A percentile compares a stretch with the other conserved stretches of the same genome.
phyloP scores from a whole-genome alignment of 129 eudicot species.

The Centella asiatica region DNA sequence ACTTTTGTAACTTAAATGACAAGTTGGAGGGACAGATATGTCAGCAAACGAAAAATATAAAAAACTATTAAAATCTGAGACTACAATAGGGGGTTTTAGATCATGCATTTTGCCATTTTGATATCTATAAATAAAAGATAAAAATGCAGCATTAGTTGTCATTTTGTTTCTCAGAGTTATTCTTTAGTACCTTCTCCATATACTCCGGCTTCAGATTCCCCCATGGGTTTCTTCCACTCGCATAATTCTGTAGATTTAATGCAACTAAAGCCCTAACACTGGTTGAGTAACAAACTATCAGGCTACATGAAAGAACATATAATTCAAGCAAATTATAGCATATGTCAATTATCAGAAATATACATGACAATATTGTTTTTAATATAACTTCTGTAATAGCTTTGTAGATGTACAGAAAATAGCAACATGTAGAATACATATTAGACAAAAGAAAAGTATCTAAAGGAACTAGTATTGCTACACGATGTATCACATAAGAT shows the following conservation, averaged over 20 bases:
- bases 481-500: neutral
- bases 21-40: too few species aligned
- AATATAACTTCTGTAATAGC: too few species aligned
- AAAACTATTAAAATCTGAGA: too few species aligned
- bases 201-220: slow-evolving; percentile 77
- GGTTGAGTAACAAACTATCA: slow-evolving; percentile 6
- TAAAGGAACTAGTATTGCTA: neutral
- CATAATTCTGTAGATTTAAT: slow-evolving; percentile 76
- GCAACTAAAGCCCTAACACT: slow-evolving; percentile 81
- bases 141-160: neutral
- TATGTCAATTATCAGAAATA: neutral
- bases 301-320: neutral
- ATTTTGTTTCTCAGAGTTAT: neutral
- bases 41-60: too few species aligned
- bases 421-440: too few species aligned
- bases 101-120: too few species aligned
- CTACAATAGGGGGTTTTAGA: too few species aligned
- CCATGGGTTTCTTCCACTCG: slow-evolving; percentile 95
- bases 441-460: too few species aligned
- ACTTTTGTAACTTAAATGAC: too few species aligned
- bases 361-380: neutral
- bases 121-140: too few species aligned
- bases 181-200: slow-evolving; percentile 55
- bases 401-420: neutral
- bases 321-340: neutral